Evolutionary conservation across 768 basidiomycete species (phyloP).

Genomic region (Cantharellus anzutake): DNA sequence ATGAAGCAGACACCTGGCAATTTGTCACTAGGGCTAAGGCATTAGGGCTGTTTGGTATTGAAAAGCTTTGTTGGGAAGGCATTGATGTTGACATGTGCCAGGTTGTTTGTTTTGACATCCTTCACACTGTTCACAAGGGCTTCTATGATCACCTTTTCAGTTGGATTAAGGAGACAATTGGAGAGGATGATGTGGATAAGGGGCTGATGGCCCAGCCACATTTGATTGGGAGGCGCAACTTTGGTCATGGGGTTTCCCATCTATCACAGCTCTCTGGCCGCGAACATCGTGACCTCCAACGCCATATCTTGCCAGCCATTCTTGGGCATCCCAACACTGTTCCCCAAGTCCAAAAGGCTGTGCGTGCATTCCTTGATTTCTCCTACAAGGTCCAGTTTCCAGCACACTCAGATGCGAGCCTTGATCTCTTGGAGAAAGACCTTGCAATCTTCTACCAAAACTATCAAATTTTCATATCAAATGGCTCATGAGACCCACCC

Average conservation of each 20-base stretch:
- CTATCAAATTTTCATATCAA: not conserved
- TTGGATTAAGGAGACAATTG: constrained; percentile 16
- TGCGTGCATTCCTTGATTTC: constrained; percentile 19
- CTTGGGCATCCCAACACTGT: constrained; percentile 11
- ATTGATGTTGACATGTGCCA: constrained; percentile 10
- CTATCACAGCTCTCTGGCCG: constrained; percentile 3
- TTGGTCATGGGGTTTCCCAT: constrained; percentile 2
- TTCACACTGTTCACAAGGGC: constrained; percentile 25
- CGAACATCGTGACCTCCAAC: constrained; percentile 14
- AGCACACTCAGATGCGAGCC: constrained; percentile 21
- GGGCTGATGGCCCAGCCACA: constrained; percentile 10
- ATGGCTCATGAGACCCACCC: not conserved
- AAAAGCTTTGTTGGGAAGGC: constrained; percentile 15
- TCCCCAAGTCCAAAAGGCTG: not conserved
- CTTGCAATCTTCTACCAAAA: not conserved
- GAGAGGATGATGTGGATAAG: constrained; percentile 9
- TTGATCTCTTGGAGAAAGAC: constrained; percentile 15
- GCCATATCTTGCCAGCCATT: constrained; percentile 19
- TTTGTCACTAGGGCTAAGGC: constrained; percentile 17
- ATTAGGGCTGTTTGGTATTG: constrained; percentile 12
- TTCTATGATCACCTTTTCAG: constrained; percentile 19
- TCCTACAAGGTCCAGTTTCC: constrained; percentile 17
- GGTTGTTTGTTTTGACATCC: constrained; percentile 23
- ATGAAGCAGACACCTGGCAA: constrained; percentile 24
- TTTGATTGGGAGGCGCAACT: constrained; percentile 3